Evolutionary conservation across 164 flowering plant genomes (phyloP), one percentile per base, ranked within the genome.

Genomic region (Kingdonia uniflora): DNA sequence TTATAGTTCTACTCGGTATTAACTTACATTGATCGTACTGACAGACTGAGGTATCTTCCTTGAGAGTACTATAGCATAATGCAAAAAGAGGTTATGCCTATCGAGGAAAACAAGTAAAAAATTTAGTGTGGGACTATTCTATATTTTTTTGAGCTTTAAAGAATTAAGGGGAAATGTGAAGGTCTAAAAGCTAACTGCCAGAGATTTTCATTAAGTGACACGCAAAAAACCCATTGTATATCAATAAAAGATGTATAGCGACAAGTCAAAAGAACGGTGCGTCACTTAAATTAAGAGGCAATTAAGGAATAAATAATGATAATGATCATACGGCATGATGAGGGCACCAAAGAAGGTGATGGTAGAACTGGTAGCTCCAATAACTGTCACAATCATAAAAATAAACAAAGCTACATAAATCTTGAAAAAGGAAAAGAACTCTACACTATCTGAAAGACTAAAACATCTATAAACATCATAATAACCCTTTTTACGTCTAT

Each of bases 31-130:
- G 71, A 89, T 84, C 40, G 94, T 84, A 55, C 57, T 67, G 56
- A 75, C 74, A 35, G 97, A 82, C 33, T 85, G 68, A 55, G 97
- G 97, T 45, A 89, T 71, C 69, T 77, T 84, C 70, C 97, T 76
- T 1, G 97, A 89, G 51, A 89, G 90, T 53, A 89, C 97, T 64
- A 89, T 63, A 14, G 97, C 97, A 49, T 95, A 89, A 59, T 89
- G 97, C 23, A 89, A 90, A 64, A 86, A 90, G 55, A 90, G 84
- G 71, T 90, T 90, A 71, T 90, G 97, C 62, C 97, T 89, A 77
- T 62, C n/a, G n/a, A 14, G 39, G 43, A 21, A n/a, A 19, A 45
- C 44, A 22, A 45, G 51, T 45, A 2, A 38, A 62, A 29, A 65
- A 8, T 29, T 29, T 29, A 29, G 35, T 29, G 41, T 25, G 21